Conservation (phyloP, 169 alveolate species). For the Eimeria necatrix region DNA sequence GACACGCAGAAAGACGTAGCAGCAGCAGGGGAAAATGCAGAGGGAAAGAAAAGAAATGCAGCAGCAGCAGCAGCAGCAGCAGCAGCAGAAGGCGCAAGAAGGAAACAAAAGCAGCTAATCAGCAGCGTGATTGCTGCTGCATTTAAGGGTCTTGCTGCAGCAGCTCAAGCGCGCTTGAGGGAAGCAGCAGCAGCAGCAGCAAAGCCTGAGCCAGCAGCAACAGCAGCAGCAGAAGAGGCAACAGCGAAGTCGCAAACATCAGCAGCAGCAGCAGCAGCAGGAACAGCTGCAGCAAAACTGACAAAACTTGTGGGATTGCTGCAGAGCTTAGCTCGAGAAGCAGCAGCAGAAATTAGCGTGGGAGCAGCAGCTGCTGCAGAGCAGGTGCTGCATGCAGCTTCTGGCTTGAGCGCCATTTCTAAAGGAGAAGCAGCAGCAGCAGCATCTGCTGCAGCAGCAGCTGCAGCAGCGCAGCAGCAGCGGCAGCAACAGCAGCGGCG, state of each 20-base stretch:
- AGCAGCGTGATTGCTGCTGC: slow-evolving; percentile 3
- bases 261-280: slow-evolving; percentile 28
- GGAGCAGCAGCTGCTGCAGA: not conserved
- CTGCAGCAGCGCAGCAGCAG: slow-evolving; percentile 37
- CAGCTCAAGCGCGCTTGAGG: slow-evolving; percentile 7
- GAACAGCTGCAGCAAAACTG: not conserved
- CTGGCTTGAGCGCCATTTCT: not conserved
- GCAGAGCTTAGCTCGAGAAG: not conserved
- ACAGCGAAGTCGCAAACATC: not conserved
- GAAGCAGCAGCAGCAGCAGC: not conserved
- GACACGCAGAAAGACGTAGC: not conserved
- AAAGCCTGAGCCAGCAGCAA: not conserved
- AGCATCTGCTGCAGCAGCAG: not conserved
- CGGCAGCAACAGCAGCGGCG: not conserved
- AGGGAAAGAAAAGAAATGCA: not conserved
- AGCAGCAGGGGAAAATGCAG: not conserved
- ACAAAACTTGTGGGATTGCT: too few relatives aligned
- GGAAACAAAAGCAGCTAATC: not conserved
- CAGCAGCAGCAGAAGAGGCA: not conserved
- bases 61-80: not conserved
- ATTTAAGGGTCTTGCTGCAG: not conserved
- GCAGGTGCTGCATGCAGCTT: not conserved
- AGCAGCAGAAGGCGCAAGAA: not conserved
- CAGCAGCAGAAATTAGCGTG: not conserved
- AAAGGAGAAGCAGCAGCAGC: not conserved